Conservation (phyloP, 768 basidiomycete species). For the Boletellus ananiceps region DNA sequence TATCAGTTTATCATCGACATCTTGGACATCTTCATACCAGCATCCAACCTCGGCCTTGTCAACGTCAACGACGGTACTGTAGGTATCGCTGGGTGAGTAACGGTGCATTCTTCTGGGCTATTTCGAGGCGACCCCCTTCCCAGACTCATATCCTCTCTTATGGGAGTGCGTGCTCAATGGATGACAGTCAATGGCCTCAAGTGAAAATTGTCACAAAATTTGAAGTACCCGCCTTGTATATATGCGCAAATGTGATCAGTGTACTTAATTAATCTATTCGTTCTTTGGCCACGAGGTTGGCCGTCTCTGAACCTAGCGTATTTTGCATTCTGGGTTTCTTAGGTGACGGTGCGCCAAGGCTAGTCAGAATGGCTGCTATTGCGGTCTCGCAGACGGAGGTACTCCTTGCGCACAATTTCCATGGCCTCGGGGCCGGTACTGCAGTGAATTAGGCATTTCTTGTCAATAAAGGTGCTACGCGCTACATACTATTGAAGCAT, state of each 20-base stretch:
- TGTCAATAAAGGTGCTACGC: background rate
- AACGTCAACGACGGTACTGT: slow-evolving; percentile 80
- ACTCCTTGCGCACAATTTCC: slow-evolving; percentile 67
- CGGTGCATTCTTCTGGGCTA: slow-evolving; percentile 5
- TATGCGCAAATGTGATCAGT: background rate
- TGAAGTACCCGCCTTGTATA: background rate
- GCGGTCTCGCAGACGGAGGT: slow-evolving; percentile 58
- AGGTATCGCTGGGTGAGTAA: slow-evolving; percentile 77
- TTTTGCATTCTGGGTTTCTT: too few species aligned
- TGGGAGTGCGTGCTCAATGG: slow-evolving; percentile 71
- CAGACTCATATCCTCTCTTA: slow-evolving; percentile 66
- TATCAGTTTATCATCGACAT: slow-evolving; percentile 82
- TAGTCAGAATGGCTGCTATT: background rate
- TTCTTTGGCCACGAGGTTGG: background rate
- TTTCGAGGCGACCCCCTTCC: slow-evolving; percentile 4
- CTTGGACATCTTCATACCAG: slow-evolving; percentile 88
- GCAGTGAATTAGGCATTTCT: background rate
- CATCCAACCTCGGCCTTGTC: slow-evolving; percentile 70
- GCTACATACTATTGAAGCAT: slow-evolving; percentile 70
- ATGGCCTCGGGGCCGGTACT: slow-evolving; percentile 75
- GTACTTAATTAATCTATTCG: slow-evolving; percentile 7
- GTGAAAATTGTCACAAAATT: slow-evolving; percentile 18
- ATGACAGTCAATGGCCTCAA: slow-evolving; percentile 42
- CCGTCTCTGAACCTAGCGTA: too few species aligned
- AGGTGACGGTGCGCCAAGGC: too few species aligned